Evolutionary conservation across 371 early-diverging fungal genomes (phyloP), one percentile per base, ranked within the genome.

Genomic region (Mucor sp.): DNA sequence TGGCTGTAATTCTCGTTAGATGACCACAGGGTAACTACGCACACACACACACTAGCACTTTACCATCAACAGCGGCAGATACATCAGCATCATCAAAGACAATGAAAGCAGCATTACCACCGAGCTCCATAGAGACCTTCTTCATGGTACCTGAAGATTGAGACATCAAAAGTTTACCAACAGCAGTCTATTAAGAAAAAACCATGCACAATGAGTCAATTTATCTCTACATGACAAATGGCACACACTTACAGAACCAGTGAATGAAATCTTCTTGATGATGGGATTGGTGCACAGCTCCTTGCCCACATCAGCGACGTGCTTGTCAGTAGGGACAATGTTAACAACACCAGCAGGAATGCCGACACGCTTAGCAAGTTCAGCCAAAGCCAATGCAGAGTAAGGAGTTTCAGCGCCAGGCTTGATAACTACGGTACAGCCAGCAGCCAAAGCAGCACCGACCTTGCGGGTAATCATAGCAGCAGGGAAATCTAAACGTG

Each of bases 391-490:
- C 58, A 96, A 76, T 4, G 94, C 93, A 28, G 94, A 90, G 60
- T 90, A 84, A 47, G 97, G 97, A 1, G 95, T 95, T 67, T 94
- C 92, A 21, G 91, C 83, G 5, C 82, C 85, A 23, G 94, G 90
- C 76, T 95, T 94, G 43, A 91, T 80, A 17, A 94, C 89, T 19
- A 86, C 89, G 0, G 93, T 92, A 74, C 93, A 93, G 27, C 85
- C 90, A 59, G 91, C 93, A 19, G 94, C 93, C 58, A 93, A 66
- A 14, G 92, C 92, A n/a, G 93, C 91, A 41, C 89, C 90, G 6
- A 90, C 83, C 71, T 97, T 97, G 62, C 97, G 89, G 0, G 95
- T 91, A 11, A 94, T 85, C 96, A 97, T 95, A 19, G 97, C 97
- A 68, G 75, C 86, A 14, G 96, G 97, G 74, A 97, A 97, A 72